Evolutionary conservation across 169 alveolate species (phyloP), one percentile per base, ranked within the genome.

Genomic region (Cytauxzoon felis): DNA sequence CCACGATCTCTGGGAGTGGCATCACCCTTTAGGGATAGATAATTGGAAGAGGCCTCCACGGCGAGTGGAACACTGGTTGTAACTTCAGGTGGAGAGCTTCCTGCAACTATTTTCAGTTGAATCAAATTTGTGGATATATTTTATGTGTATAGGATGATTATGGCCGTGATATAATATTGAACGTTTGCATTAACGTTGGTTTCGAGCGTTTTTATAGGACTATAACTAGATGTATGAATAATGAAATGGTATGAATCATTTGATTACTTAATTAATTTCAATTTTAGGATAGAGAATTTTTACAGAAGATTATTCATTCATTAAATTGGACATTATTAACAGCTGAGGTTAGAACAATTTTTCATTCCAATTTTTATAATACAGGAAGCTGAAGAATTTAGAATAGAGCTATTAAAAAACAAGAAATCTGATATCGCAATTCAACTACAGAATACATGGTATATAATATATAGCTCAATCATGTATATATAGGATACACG

Each of bases 251-350:
- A 54, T 1, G 49, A n/a, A 4, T 4, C 5, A 43, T 5, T 7
- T 5, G n/a, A n/a, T n/a, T n/a, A n/a, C n/a, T n/a, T n/a, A n/a
- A n/a, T n/a, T n/a, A n/a, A n/a, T n/a, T n/a, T n/a, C n/a, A n/a
- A n/a, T n/a, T n/a, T n/a, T 38, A 76, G 81, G 80, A 76, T 24
- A 36, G 18, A 3, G 53, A 40, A 38, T 76, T 65, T 41, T 80
- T 86, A 1, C 69, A 59, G 34, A 62, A 72, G 40, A 51, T 86
- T 19, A 78, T 86, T 23, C 88, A 86, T 34, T 65, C 82, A 11
- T 65, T 86, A 57, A 80, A 81, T 56, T 86, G 92, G 92, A 78
- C 88, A 7, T 62, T 86, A 49, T 33, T 86, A 42, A 86, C 92
- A 13, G 69, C 92, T 1, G 65, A 57, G 49, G 79, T 73, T 38